Evolutionary conservation across 2,329 filamentous ascomycete genomes (phyloP).

Genomic region (Hymenoscyphus occultus): DNA sequence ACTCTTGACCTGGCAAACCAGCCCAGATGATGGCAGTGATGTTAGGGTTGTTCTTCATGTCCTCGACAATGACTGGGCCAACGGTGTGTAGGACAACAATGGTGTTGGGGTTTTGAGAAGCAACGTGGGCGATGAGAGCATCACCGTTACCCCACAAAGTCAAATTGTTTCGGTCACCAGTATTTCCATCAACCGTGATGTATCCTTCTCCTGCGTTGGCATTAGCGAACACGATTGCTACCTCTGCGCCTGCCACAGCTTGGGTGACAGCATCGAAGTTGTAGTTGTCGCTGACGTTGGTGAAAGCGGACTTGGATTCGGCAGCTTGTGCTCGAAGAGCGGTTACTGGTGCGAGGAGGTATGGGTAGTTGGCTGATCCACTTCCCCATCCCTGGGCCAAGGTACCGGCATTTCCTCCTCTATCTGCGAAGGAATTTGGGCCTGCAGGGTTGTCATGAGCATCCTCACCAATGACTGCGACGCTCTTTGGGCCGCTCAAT

Average conservation of each 20-base stretch:
- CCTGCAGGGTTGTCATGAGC: slow-evolving; percentile 72
- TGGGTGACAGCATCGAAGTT: slow-evolving; percentile 52
- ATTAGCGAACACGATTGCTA: slow-evolving; percentile 85
- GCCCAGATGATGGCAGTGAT: slow-evolving; percentile 82
- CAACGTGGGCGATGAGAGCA: slow-evolving; percentile 73
- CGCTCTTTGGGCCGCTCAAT: slow-evolving; percentile 69
- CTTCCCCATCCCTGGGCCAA: slow-evolving; percentile 70
- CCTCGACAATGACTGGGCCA: slow-evolving; percentile 73
- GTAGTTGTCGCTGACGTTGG: slow-evolving; percentile 66
- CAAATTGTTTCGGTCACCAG: slow-evolving; percentile 87
- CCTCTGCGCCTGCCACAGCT: slow-evolving; percentile 62
- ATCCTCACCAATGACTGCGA: slow-evolving; percentile 79
- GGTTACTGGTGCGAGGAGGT: slow-evolving; percentile 70
- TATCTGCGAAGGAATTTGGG: slow-evolving; percentile 69
- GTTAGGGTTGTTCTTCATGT: slow-evolving; percentile 73
- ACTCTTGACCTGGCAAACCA: slow-evolving; percentile 81
- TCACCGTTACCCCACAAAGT: slow-evolving; percentile 86
- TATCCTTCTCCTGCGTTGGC: slow-evolving; percentile 82
- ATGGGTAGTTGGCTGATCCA: slow-evolving; percentile 70
- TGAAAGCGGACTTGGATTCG: slow-evolving; percentile 56
- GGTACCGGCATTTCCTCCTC: slow-evolving; percentile 54
- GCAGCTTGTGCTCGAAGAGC: slow-evolving; percentile 64
- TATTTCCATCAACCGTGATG: slow-evolving; percentile 76
- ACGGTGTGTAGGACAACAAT: slow-evolving; percentile 87
- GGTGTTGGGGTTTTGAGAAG: slow-evolving; percentile 77